These are phyloP conservation scores for Cystofilobasidium bisporidii DNA, from an alignment of 768 basidiomycete genomes.

Conservation along the genomic window DNA sequence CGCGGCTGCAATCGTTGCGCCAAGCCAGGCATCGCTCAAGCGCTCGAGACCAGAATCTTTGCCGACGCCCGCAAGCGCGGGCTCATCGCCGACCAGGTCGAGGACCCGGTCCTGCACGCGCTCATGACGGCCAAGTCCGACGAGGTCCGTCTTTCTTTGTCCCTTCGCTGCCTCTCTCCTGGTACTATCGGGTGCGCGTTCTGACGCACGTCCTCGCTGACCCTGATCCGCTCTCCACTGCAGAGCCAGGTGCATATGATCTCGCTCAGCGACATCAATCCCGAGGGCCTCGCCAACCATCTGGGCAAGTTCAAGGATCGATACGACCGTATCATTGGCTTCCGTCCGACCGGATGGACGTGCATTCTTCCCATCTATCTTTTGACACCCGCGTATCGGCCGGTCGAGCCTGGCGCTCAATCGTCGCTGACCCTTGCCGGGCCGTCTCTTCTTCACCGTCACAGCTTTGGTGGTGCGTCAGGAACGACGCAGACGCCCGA, in stretches of 20 bases:
- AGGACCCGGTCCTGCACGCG: conserved; percentile 66
- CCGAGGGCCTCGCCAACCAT: conserved; percentile 69
- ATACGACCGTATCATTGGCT: conserved; percentile 65
- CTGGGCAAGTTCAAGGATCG: conserved; percentile 60
- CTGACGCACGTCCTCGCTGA: too few relatives aligned
- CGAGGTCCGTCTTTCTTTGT: conserved; percentile 42
- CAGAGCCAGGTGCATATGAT: conserved; percentile 68
- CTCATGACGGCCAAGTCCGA: conserved; percentile 67
- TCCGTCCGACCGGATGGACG: conserved; percentile 96
- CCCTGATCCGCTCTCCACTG: too few relatives aligned
- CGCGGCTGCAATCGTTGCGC: too few relatives aligned
- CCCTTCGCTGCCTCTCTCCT: too few relatives aligned
- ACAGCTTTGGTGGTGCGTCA: conserved; percentile 57
- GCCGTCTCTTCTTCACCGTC: background rate
- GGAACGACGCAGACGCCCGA: conserved; percentile 57
- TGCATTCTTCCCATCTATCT: conserved; percentile 42
- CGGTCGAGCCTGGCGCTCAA: too few relatives aligned
- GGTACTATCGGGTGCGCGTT: too few relatives aligned
- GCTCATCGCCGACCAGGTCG: conserved; percentile 48
- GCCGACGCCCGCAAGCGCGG: conserved; percentile 76
- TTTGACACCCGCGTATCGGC: too few relatives aligned
- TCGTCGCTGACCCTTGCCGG: too few relatives aligned
- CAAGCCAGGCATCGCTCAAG: conserved; percentile 80
- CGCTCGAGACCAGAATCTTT: conserved; percentile 71
- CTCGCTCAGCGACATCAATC: conserved; percentile 60